Evolutionary conservation across 2,329 filamentous ascomycete species (phyloP).

Genomic region (Nannizziopsis barbatae): DNA sequence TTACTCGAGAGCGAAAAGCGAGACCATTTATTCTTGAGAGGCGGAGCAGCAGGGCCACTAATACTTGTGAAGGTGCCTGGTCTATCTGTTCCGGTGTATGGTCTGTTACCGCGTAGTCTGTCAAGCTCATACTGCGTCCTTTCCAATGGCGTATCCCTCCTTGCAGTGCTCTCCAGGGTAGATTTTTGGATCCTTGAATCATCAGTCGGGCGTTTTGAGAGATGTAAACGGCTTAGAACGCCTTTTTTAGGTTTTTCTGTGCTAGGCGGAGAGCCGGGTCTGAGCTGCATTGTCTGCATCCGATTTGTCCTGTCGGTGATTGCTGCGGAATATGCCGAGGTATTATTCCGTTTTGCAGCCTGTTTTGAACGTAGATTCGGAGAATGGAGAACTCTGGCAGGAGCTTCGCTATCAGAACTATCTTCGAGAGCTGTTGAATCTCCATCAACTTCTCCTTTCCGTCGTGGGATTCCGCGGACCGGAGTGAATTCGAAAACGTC

Average conservation of each 20-base stretch:
- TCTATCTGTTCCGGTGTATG: background rate
- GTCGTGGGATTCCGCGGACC: slow-evolving; percentile 50
- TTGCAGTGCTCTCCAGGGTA: slow-evolving; percentile 48
- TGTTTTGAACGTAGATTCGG: slow-evolving; percentile 19
- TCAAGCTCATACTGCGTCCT: slow-evolving; percentile 43
- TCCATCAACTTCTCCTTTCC: slow-evolving; percentile 47
- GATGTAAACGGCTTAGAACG: slow-evolving; percentile 24
- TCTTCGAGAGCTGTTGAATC: slow-evolving; percentile 54
- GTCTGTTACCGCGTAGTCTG: slow-evolving; percentile 21
- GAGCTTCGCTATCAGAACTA: slow-evolving; percentile 43
- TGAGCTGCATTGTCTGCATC: slow-evolving; percentile 24
- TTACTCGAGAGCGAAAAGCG: slow-evolving; percentile 19
- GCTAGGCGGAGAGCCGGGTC: slow-evolving; percentile 24
- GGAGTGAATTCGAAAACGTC: slow-evolving; percentile 38
- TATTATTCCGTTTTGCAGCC: slow-evolving; percentile 16
- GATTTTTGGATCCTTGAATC: slow-evolving; percentile 43
- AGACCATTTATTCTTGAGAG: slow-evolving; percentile 9
- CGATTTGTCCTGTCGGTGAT: slow-evolving; percentile 21
- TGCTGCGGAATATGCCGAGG: slow-evolving; percentile 10
- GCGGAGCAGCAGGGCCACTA: slow-evolving; percentile 15
- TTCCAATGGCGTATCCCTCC: slow-evolving; percentile 53
- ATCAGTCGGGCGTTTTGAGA: slow-evolving; percentile 19
- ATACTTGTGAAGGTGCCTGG: slow-evolving; percentile 8
- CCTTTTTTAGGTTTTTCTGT: slow-evolving; percentile 21
- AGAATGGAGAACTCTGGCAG: slow-evolving; percentile 17